Evolutionary conservation across 192 early-diverging fungal genomes (phyloP).

Genomic region (Backusella morwellensis): DNA sequence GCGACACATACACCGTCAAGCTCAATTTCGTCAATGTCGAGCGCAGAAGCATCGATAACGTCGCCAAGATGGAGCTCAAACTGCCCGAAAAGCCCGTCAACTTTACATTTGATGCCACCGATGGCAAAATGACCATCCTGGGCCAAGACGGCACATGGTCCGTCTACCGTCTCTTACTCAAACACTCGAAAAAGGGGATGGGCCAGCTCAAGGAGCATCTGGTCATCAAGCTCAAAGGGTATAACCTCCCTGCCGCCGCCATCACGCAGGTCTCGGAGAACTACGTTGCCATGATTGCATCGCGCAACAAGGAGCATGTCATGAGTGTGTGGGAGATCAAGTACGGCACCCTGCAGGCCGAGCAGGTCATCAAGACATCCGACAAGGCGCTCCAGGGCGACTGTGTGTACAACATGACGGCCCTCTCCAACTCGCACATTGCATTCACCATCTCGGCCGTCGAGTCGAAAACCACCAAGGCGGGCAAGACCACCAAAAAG

Average conservation of each 20-base stretch:
- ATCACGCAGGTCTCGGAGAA: constrained; percentile 39
- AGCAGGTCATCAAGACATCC: constrained; percentile 10
- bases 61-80: constrained; percentile 38
- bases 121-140: constrained; percentile 19
- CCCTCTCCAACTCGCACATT: constrained; percentile 41
- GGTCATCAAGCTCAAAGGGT: constrained; percentile 8
- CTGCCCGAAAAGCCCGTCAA: constrained; percentile 6
- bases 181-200: constrained; percentile 27
- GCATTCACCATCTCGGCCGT: constrained; percentile 36
- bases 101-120: constrained; percentile 22
- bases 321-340: constrained; percentile 51
- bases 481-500: not conserved
- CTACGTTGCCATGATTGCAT: constrained; percentile 44
- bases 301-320: constrained; percentile 31
- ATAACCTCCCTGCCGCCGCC: constrained; percentile 4
- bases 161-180: constrained; percentile 26
- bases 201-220: constrained; percentile 11
- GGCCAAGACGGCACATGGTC: constrained; percentile 24
- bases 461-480: constrained; percentile 17
- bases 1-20: constrained; percentile 18
- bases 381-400: not conserved
- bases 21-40: constrained; percentile 46
- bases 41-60: constrained; percentile 38
- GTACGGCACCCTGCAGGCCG: constrained; percentile 53
- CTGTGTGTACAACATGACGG: constrained; percentile 23